A percentile compares a stretch with the other conserved stretches of the same genome.
These are phyloP conservation scores for Tolypocladium inflatum DNA, from an alignment of 2,329 filamentous ascomycete species.

Conservation along the genomic window DNA sequence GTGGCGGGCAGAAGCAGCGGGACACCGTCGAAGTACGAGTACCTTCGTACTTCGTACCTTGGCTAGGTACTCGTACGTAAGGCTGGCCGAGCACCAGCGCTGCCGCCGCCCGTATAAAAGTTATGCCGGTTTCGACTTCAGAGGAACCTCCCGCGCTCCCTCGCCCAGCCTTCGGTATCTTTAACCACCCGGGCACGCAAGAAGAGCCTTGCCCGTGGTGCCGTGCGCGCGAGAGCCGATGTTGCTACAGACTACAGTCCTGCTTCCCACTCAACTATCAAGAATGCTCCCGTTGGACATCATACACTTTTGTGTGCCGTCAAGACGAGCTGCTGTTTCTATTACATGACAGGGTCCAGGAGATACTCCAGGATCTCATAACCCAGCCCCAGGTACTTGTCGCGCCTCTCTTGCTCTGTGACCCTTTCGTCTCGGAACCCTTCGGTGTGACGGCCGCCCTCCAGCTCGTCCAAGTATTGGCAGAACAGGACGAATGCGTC, in stretches of 20 bases:
- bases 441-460: slow-evolving; percentile 31
- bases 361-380: slow-evolving; percentile 47
- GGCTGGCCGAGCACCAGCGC: too few relatives aligned
- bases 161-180: background rate
- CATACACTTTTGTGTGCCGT: background rate
- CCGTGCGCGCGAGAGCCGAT: background rate
- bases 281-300: background rate
- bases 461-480: slow-evolving; percentile 39
- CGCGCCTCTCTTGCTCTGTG: slow-evolving; percentile 11
- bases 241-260: too few relatives aligned
- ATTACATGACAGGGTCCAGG: slow-evolving; percentile 41
- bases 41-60: too few relatives aligned
- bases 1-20: background rate
- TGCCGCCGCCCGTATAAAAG: background rate
- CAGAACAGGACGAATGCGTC: slow-evolving; percentile 30
- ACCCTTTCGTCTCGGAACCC: slow-evolving; percentile 14
- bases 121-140: background rate
- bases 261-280: background rate
- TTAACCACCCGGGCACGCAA: background rate
- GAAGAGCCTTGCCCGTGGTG: background rate
- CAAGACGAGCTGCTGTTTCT: background rate
- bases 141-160: too few relatives aligned
- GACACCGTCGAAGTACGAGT: too few relatives aligned
- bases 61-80: too few relatives aligned
- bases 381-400: slow-evolving; percentile 35